Evolutionary conservation across 768 basidiomycete species (phyloP).

Genomic region (Mycena albidolilacea): DNA sequence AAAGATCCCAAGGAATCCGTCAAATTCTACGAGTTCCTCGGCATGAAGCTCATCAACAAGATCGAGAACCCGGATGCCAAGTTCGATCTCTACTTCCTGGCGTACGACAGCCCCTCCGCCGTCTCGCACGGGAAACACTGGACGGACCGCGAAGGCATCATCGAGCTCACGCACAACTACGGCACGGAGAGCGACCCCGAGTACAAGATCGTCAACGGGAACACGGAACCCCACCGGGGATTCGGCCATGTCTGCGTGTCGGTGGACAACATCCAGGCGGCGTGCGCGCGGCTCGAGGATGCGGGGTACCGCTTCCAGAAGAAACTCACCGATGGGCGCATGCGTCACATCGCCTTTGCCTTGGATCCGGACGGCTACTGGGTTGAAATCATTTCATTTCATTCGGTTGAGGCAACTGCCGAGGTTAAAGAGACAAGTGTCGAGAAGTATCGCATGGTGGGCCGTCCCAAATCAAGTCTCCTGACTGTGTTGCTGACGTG

Average conservation of each 20-base stretch:
- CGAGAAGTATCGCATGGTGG: conserved; percentile 32
- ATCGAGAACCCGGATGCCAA: conserved; percentile 58
- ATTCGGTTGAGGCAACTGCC: conserved; percentile 29
- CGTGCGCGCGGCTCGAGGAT: conserved; percentile 87
- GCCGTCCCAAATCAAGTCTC: background rate
- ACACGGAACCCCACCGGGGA: conserved; percentile 82
- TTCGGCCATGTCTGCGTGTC: conserved; percentile 94
- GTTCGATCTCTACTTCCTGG: conserved; percentile 91
- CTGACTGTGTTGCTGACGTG: conserved; percentile 41
- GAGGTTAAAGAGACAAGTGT: conserved; percentile 24
- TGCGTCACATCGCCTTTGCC: conserved; percentile 88
- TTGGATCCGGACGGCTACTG: conserved; percentile 86
- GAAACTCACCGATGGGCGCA: conserved; percentile 85
- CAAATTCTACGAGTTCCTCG: conserved; percentile 84
- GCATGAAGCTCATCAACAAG: conserved; percentile 75
- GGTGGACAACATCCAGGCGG: conserved; percentile 85
- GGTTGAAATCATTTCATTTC: conserved; percentile 39
- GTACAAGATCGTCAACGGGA: conserved; percentile 89
- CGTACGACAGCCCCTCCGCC: conserved; percentile 68
- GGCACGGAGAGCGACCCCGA: conserved; percentile 86
- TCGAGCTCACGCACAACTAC: conserved; percentile 92
- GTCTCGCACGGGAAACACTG: conserved; percentile 78
- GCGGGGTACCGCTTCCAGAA: conserved; percentile 92
- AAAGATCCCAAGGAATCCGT: conserved; percentile 89
- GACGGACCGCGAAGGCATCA: conserved; percentile 60